Evolutionary conservation across 495 filamentous ascomycete species (phyloP), one percentile per base, ranked within the genome.

Genomic region (Podospora didyma): DNA sequence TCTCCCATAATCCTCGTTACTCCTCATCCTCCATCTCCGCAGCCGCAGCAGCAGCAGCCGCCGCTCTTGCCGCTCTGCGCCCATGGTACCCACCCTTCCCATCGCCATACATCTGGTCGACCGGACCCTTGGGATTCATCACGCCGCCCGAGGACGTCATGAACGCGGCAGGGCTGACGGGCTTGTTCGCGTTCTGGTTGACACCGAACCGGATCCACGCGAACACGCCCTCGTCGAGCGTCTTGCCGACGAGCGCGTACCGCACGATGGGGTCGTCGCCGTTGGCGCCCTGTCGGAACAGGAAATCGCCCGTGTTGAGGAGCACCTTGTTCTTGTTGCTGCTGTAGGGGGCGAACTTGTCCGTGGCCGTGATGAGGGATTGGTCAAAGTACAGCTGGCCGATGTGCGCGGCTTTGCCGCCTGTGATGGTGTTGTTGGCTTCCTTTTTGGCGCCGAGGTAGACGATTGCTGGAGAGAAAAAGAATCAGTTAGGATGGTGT

Each of bases 361-460:
- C 78, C 51, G 80, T 78, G 2, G 61, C 73, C 12, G 58, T 54
- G 24, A 71, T 53, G 3, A 87, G 75, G 22, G 73, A 66, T 58
- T 84, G 74, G 62, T 85, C 80, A 54, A 79, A 87, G 80, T 84
- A 87, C 37, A 85, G 45, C 64, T 88, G 83, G 22, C 84, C 83
- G 48, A 86, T 70, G 66, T 87, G 80, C 1, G 76, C 70, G 11
- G 80, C 76, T 0, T 60, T 58, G 11, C 79, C 82, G 44, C 75
- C 75, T 19, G 66, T 73, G 51, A 79, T 68, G 46, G 77, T 83
- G 63, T 76, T 77, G 70, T 83, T 85, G 12, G 71, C 53, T 31
- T 74, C 56, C 19, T 75, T 56, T 10, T 63, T 75, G 14, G 72
- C 76, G 31, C 75, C 73, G 45, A 73, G 56, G 58, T 82, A 81